Conservation (phyloP, 441 rosid genomes). For the Corymbia calophylla region DNA sequence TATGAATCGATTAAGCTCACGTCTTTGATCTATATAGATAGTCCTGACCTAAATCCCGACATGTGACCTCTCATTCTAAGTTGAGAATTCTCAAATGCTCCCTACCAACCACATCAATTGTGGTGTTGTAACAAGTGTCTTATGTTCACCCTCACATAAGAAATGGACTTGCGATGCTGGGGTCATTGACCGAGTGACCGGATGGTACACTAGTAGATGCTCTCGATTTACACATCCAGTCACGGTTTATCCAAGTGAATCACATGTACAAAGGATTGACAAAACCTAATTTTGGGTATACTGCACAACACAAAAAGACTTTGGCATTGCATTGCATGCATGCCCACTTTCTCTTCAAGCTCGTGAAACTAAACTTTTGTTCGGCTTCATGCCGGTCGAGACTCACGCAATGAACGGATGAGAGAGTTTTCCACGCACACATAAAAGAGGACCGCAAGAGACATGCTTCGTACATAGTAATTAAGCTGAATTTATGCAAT, state of each 20-base stretch:
- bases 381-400: not conserved
- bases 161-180: accelerated
- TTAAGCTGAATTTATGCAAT: not conserved
- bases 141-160: not conserved
- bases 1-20: not conserved
- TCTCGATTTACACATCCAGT: not conserved
- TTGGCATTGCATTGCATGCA: not conserved
- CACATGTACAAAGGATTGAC: not conserved
- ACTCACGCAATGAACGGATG: not conserved
- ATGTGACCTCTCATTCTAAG: not conserved
- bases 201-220: not conserved
- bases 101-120: not conserved
- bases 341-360: not conserved
- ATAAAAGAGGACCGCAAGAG: not conserved
- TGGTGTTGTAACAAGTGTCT: not conserved
- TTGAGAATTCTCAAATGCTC: not conserved
- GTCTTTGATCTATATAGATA: accelerated
- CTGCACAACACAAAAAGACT: not conserved
- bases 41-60: accelerated
- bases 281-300: not conserved
- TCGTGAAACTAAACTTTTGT: not conserved
- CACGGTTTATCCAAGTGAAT: not conserved
- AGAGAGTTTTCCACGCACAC: not conserved
- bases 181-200: not conserved
- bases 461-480: not conserved